Evolutionary conservation across 1,284 basidiomycete species (phyloP).

Genomic region (Schizopora paradoxa): DNA sequence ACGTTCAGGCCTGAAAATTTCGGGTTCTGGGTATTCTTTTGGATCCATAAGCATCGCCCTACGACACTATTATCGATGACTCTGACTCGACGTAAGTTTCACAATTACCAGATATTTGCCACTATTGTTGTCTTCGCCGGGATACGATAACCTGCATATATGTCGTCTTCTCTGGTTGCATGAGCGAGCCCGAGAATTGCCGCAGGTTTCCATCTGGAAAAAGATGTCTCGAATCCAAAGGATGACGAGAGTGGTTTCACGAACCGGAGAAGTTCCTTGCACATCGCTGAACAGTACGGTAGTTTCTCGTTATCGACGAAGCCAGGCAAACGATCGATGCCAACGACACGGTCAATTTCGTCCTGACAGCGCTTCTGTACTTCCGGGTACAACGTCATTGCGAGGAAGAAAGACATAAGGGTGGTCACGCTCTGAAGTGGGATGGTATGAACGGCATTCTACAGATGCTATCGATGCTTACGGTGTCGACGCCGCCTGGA

Average conservation of each 20-base stretch:
- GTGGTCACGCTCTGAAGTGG: constrained; percentile 20
- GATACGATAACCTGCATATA: constrained; percentile 20
- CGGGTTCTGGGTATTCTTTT: constrained; percentile 1
- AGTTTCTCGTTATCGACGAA: constrained; percentile 20
- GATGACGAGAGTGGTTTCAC: too few relatives aligned
- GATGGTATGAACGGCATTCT: too few relatives aligned
- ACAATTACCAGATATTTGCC: constrained; percentile 20
- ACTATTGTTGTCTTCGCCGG: constrained; percentile 20
- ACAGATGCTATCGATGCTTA: too few relatives aligned
- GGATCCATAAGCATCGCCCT: constrained; percentile 8
- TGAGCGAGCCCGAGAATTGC: constrained; percentile 12
- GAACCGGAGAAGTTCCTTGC: constrained; percentile 22
- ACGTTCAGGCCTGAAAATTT: constrained; percentile 4
- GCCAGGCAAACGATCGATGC: constrained; percentile 20
- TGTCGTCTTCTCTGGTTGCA: constrained; percentile 14
- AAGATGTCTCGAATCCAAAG: too few relatives aligned
- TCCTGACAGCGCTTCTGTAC: constrained; percentile 19
- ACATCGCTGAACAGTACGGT: constrained; percentile 22
- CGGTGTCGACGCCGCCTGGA: too few relatives aligned
- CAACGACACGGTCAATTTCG: constrained; percentile 23
- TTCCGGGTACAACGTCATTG: constrained; percentile 20
- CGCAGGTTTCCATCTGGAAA: too few relatives aligned
- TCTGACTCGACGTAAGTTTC: too few relatives aligned
- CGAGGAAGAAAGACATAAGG: constrained; percentile 17
- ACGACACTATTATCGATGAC: too few relatives aligned